Conservation (phyloP, 208 protist species). For the Acanthamoeba divionensis region DNA sequence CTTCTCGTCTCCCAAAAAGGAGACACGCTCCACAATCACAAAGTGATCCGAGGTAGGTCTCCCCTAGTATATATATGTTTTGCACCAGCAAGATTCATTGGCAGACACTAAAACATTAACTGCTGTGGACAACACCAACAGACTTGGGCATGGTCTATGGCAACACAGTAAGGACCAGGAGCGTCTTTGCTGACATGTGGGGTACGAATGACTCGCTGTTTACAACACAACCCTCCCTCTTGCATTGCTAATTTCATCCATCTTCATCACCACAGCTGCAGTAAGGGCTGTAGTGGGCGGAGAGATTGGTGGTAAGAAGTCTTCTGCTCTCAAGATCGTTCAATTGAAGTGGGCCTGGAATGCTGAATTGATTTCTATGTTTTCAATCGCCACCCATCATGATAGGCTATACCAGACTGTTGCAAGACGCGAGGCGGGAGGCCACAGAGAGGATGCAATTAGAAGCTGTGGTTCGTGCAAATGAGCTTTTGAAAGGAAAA, state of each 20-base stretch:
- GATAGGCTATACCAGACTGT: background rate
- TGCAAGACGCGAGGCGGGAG: conserved; percentile 13
- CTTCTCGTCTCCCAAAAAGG: too few species aligned
- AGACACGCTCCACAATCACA: too few species aligned
- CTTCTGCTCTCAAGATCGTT: background rate
- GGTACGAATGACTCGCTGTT: background rate
- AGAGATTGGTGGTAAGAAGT: background rate
- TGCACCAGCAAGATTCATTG: too few species aligned
- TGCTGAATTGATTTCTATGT: background rate
- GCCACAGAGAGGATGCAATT: background rate
- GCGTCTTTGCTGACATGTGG: background rate
- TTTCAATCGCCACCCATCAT: too few species aligned
- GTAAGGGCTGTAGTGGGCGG: background rate
- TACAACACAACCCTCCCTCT: too few species aligned
- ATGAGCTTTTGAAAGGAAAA: background rate
- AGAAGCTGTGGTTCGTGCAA: background rate
- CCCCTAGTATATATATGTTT: too few species aligned
- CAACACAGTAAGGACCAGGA: background rate
- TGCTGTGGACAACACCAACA: too few species aligned
- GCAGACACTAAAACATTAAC: too few species aligned
- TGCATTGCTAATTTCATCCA: background rate
- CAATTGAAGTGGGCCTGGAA: too few species aligned
- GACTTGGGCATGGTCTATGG: conserved; percentile 28
- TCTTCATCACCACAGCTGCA: background rate
- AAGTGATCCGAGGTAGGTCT: too few species aligned